Evolutionary conservation across 2,329 filamentous ascomycete genomes (phyloP), one percentile per base, ranked within the genome.

Genomic region (Akanthomyces lecanii): DNA sequence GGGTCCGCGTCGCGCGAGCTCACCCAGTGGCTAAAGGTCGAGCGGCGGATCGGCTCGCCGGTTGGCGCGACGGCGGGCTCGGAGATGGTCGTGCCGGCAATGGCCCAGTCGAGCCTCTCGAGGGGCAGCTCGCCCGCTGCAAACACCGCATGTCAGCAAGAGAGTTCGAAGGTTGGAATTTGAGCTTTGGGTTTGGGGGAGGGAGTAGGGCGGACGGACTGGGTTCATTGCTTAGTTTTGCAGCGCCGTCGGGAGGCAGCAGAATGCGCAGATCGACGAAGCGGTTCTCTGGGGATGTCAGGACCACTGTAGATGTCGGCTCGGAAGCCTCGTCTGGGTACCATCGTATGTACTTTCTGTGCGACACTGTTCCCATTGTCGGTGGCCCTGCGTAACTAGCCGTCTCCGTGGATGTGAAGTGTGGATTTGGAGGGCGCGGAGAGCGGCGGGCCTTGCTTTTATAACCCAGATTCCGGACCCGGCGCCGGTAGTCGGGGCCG

Each of bases 251-350:
- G n/a, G 64, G 64, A n/a, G 72, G 70, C 21, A 74, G 67, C 18
- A 82, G 70, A 57, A 88, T 76, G 47, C 88, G 82, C 25, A 89
- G 70, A 68, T 90, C 88, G 44, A 89, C 82, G 69, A 88, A 90
- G 44, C 77, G 80, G 36, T 76, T 76, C 30, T 72, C 70, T 1
- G 84, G 82, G 3, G 85, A 85, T 0, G 87, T 89, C 52, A 90
- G 75, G 14, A 90, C 88, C 4, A 89, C 70, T 0, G 87, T 89
- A 1, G 80, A 82, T 0, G 87, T 90, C 18, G 84, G 84, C 71
- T 90, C 87, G 57, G 73, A 74, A n/a, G 80, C 71, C 18, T 74
- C 69, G 0, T 77, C 78, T 0, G 82, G 81, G 3, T 82, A 75
- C 82, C 85, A 87, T 64, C 81, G 81, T 67, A 89, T 88, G 66